Conservation (phyloP, 2,329 filamentous ascomycete species). For the Aureobasidium subglaciale region DNA sequence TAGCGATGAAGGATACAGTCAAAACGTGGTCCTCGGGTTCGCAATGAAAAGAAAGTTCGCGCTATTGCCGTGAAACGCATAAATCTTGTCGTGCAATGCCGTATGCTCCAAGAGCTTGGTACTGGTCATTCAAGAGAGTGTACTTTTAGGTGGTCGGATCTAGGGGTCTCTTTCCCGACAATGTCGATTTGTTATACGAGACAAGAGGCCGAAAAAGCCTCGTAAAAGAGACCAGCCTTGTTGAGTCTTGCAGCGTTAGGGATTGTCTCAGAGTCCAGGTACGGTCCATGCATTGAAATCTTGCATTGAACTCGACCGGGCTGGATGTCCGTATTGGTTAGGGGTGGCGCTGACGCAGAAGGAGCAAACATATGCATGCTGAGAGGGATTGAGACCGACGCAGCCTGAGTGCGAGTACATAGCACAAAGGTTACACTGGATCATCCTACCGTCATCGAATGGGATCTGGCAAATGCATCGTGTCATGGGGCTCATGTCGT, state of each 20-base stretch:
- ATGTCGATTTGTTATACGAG: background rate
- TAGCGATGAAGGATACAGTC: background rate
- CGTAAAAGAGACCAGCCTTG: background rate
- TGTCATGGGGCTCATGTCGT: conserved; percentile 29
- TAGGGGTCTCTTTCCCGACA: conserved; percentile 17
- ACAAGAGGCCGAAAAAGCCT: background rate
- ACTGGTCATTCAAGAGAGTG: background rate
- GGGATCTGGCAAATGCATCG: conserved; percentile 52
- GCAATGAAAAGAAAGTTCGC: too few species aligned
- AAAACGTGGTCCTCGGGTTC: too few species aligned
- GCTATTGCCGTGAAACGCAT: background rate
- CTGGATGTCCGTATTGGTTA: background rate
- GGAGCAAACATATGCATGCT: conserved; percentile 44
- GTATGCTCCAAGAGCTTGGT: background rate
- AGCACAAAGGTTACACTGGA: conserved; percentile 58
- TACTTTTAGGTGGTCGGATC: background rate
- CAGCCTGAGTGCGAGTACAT: conserved; percentile 57
- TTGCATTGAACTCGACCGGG: conserved; percentile 9
- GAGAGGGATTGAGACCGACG: conserved; percentile 45
- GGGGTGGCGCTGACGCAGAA: conserved; percentile 32
- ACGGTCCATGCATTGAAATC: conserved; percentile 5
- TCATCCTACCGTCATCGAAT: conserved; percentile 50
- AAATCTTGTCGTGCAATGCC: too few species aligned
- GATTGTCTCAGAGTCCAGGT: conserved; percentile 10
- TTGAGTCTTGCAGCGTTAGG: background rate